These are phyloP conservation scores for Xylaria sp. DNA, from an alignment of 2,329 filamentous ascomycete genomes.

Conservation along the genomic window DNA sequence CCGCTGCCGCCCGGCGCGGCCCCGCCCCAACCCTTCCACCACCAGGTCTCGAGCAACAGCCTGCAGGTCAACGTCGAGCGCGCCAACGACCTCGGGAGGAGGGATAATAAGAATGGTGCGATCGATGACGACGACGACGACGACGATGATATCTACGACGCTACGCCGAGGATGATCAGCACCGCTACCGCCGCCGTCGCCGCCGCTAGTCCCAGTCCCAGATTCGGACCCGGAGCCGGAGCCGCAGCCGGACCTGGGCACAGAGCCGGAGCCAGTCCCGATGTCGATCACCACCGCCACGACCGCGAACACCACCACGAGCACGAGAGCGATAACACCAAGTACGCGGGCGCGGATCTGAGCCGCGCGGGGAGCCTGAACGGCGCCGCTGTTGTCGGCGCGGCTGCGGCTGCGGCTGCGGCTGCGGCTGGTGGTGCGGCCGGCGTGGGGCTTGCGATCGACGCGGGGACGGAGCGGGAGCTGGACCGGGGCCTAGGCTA, in stretches of 20 bases:
- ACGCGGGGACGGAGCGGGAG: neutral
- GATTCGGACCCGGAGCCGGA: too few relatives aligned
- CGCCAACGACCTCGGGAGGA: constrained; percentile 23
- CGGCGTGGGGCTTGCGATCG: neutral
- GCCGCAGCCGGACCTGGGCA: too few relatives aligned
- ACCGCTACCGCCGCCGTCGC: neutral
- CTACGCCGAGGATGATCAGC: constrained; percentile 30
- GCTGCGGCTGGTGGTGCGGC: constrained; percentile 3
- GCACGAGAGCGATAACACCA: constrained; percentile 22
- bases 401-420: constrained; percentile 1
- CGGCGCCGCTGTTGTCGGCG: neutral
- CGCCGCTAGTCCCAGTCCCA: too few relatives aligned
- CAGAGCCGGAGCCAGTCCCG: too few relatives aligned
- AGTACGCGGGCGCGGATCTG: constrained; percentile 29
- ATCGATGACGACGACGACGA: constrained; percentile 7
- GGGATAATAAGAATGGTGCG: too few relatives aligned
- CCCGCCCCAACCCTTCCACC: constrained; percentile 17
- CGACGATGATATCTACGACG: constrained; percentile 37
- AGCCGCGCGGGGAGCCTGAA: constrained; percentile 16
- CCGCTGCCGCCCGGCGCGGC: constrained; percentile 11
- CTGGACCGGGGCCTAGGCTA: too few relatives aligned
- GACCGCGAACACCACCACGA: constrained; percentile 2
- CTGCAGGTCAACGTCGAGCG: constrained; percentile 33
- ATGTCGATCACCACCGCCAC: too few relatives aligned
- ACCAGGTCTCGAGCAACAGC: constrained; percentile 32